Evolutionary conservation across 2,329 filamentous ascomycete species (phyloP), one percentile per base, ranked within the genome.

Genomic region (Xylariaceae sp.): DNA sequence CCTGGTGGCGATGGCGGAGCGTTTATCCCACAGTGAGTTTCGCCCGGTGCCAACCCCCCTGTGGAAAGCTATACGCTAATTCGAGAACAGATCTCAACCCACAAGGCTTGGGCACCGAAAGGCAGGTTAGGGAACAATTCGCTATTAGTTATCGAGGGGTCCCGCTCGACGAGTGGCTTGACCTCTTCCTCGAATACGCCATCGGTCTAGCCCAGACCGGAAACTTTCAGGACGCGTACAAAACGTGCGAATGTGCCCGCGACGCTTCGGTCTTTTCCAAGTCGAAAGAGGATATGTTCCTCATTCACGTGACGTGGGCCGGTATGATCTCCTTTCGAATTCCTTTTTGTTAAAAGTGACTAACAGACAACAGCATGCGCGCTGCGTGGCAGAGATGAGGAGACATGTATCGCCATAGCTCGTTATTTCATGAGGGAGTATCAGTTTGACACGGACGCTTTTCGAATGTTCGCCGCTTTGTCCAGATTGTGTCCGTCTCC

Each of bases 141-240:
- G 68, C 71, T 5, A 70, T 74, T 44, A 74, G 77, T 19, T 77
- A 78, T 50, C 88, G 91, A 63, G 89, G 89, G 7, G 90, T 98
- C 45, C 78, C 86, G 0, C 96, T 98, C 68, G 80, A 87, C 55
- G 82, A 86, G 45, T 99, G 95, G 95, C 82, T 97, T 2, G 90
- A 96, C 64, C 81, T 96, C 0, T 96, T 99, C 70, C 82, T 96
- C 37, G 90, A 95, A 67, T 96, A 96, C 70, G 89, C 92, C 2
- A 80, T 97, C 46, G 80, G 88, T 4, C 81, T 95, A 29, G 89
- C 92, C 7, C 83, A 85, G 42, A 77, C 81, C 19, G 87, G 87
- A 32, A 84, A 89, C 46, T 78, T 83, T 14, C 81, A 87, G 42
- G 87, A 91, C 60, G 88, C 91, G 48, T 97, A 96, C 71, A 85